Evolutionary conservation across 129 eudicot genomes (phyloP).

Genomic region (Kitagawia praeruptora): DNA sequence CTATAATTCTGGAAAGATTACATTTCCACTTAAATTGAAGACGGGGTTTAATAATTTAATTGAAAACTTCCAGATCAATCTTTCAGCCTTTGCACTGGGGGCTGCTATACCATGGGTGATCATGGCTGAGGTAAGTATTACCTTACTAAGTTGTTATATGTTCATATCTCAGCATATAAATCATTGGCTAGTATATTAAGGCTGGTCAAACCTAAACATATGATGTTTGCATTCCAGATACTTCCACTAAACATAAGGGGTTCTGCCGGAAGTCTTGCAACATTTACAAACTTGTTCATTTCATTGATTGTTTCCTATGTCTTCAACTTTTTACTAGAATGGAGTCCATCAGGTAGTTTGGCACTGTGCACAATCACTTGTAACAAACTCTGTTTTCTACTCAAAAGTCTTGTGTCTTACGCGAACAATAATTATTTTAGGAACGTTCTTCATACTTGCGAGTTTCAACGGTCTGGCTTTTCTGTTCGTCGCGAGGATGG

Average conservation of each 20-base stretch:
- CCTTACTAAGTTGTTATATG: too few species aligned
- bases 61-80: neutral
- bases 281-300: neutral
- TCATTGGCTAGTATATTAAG: neutral
- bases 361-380: neutral
- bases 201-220: neutral
- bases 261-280: conserved; percentile 17
- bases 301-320: conserved; percentile 14
- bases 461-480: conserved; percentile 4
- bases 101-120: conserved; percentile 18
- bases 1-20: neutral
- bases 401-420: neutral
- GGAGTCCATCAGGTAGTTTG: conserved; percentile 23
- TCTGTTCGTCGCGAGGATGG: conserved; percentile 28
- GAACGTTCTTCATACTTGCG: conserved; percentile 28
- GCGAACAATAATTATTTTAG: conserved; percentile 8
- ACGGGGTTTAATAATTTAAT: neutral
- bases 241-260: conserved; percentile 22
- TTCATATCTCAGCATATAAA: neutral
- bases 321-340: conserved; percentile 19
- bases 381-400: neutral
- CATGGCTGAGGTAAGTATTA: conserved; percentile 18
- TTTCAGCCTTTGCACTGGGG: conserved; percentile 15
- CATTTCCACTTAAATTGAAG: neutral
- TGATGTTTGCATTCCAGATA: conserved; percentile 7